These are phyloP conservation scores for Aspergillus incahuasiensis DNA, from an alignment of 495 filamentous ascomycete species.

Conservation along the genomic window DNA sequence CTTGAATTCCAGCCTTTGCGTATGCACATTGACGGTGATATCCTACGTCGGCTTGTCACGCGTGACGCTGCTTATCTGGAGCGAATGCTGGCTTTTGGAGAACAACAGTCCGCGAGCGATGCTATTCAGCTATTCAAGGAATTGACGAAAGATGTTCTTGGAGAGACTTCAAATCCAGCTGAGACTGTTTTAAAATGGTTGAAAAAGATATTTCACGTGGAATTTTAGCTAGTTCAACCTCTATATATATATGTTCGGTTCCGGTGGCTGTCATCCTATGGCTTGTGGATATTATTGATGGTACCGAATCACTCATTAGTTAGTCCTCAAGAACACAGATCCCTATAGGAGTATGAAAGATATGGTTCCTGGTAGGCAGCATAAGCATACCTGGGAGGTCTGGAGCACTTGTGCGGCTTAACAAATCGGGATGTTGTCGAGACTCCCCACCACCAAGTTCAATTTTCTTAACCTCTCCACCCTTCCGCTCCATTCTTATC, in stretches of 20 bases:
- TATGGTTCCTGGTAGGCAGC: background rate
- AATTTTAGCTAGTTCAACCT: constrained; percentile 13
- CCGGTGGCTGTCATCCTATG: background rate
- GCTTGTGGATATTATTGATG: background rate
- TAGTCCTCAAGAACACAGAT: too few relatives aligned
- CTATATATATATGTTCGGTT: background rate
- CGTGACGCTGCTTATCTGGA: constrained; percentile 41
- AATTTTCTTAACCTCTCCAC: constrained; percentile 22
- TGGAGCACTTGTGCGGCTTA: constrained; percentile 9
- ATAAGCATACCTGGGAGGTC: background rate
- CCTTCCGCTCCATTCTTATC: constrained; percentile 16
- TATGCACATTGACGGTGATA: constrained; percentile 67
- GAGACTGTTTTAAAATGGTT: constrained; percentile 32
- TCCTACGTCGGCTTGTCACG: constrained; percentile 52
- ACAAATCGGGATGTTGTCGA: constrained; percentile 14
- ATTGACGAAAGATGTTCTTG: constrained; percentile 23
- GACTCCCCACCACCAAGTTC: constrained; percentile 16
- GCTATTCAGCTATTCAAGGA: constrained; percentile 26
- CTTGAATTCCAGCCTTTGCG: constrained; percentile 30
- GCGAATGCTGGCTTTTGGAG: constrained; percentile 28
- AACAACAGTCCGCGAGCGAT: constrained; percentile 14
- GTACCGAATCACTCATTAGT: too few relatives aligned
- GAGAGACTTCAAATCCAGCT: constrained; percentile 16
- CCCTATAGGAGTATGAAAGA: background rate
- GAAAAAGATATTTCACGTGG: constrained; percentile 23